Evolutionary conservation across 352 stramenopile species (phyloP), one percentile per base, ranked within the genome.

Genomic region (Globisporangium orthogonon): DNA sequence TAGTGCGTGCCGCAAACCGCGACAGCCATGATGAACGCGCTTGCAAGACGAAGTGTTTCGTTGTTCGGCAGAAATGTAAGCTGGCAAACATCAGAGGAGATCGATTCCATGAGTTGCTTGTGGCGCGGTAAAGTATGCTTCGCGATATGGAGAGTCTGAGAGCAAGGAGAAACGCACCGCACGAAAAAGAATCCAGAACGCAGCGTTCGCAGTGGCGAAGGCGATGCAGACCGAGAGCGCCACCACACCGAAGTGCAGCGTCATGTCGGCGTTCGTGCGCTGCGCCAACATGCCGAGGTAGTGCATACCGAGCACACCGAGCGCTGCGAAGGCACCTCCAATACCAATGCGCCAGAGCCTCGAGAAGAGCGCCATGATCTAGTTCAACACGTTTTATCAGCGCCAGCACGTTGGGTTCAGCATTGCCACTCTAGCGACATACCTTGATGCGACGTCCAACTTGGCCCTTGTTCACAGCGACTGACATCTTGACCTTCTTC

Each of bases 251-350:
- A 52, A 41, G 18, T 75, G 54, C 13, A 82, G 63, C 3, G 46
- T 61, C 78, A 86, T 86, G 4, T 54, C 51, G 1, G 67, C 52
- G 17, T 78, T 63, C 11, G 68, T 66, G 55, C 74, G 76, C 56
- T 87, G 74, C 1, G 71, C 78, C 64, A 83, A 69, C 78, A 88
- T 88, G 9, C 76, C 78, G 13, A 86, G 52, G 56, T 86, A 86
- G 54, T 88, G 78, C 78, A 88, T 88, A 5, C 76, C 76, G 14
- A 88, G 70, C 2, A 88, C 76, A n/a, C 78, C 78, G 3, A 86
- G 53, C 4, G 76, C 75, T 29, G 78, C 74, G 35, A 81, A 79
- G 1, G 83, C 17, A 1, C 71, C 70, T 14, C 76, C 76, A 11
- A 74, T 37, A 2, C 69, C 58, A 54, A 83, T 86, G 9, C 67